Evolutionary conservation across 2,329 filamentous ascomycete species (phyloP).

Genomic region (Kalmusia sp.): DNA sequence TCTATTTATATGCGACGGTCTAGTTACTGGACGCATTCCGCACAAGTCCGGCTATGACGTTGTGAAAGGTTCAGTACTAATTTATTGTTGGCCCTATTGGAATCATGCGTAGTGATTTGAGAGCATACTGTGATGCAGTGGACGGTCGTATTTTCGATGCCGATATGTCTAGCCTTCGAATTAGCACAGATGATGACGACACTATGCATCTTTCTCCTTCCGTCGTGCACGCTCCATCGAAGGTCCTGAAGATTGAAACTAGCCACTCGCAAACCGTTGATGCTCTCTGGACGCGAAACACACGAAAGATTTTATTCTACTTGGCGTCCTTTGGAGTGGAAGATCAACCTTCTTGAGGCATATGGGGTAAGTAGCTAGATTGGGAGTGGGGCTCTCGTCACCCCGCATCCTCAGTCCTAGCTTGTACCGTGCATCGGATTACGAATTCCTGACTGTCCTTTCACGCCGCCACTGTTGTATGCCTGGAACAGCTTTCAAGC

Average conservation of each 20-base stretch:
- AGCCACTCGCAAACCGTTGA: not conserved
- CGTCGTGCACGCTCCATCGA: not conserved
- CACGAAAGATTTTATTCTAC: no score
- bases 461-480: slow-evolving; percentile 20
- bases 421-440: slow-evolving; percentile 6
- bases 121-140: no score
- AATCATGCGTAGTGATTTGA: no score
- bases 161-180: not conserved
- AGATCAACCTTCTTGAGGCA: not conserved
- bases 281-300: no score
- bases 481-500: not conserved
- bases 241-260: not conserved
- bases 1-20: not conserved
- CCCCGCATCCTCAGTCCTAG: not conserved
- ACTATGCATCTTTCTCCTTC: not conserved
- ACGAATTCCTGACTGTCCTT: slow-evolving; percentile 15
- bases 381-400: not conserved
- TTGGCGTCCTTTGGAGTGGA: no score
- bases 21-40: not conserved
- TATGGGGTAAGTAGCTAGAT: not conserved
- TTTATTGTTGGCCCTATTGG: not conserved
- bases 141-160: no score
- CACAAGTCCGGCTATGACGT: not conserved
- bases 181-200: not conserved
- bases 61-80: not conserved